These are phyloP conservation scores for Penicillium paxilli DNA, from an alignment of 495 filamentous ascomycete genomes.

Conservation along the genomic window DNA sequence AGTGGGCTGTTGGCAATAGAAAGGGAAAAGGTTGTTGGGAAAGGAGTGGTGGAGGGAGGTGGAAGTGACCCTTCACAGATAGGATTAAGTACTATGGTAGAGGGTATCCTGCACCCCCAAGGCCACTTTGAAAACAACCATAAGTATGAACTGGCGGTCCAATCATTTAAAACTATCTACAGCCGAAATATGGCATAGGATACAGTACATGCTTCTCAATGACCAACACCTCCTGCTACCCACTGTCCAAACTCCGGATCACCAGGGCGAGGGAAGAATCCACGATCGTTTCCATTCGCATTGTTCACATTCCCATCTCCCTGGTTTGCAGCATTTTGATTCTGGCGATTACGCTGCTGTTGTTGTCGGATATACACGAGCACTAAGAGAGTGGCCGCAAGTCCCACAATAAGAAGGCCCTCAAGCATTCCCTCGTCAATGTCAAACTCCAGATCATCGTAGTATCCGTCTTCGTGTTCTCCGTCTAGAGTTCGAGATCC, in stretches of 20 bases:
- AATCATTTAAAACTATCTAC: conserved; percentile 11
- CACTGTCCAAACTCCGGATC: conserved; percentile 73
- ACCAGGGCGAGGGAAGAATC: conserved; percentile 69
- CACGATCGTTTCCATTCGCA: conserved; percentile 47
- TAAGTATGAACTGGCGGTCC: too few relatives aligned
- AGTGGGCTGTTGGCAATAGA: neutral
- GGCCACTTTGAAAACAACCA: too few relatives aligned
- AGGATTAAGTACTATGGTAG: too few relatives aligned
- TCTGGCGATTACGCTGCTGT: conserved; percentile 55
- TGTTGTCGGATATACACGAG: conserved; percentile 82
- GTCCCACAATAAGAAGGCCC: conserved; percentile 75
- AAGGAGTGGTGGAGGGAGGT: neutral
- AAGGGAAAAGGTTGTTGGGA: neutral
- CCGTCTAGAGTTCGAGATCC: conserved; percentile 51
- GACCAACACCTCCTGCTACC: conserved; percentile 74
- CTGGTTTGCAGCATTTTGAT: conserved; percentile 34
- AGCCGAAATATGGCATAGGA: conserved; percentile 13
- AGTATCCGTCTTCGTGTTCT: conserved; percentile 61
- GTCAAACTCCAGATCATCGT: conserved; percentile 59
- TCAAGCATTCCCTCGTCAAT: conserved; percentile 80
- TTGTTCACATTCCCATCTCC: conserved; percentile 22
- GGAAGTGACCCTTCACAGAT: too few relatives aligned
- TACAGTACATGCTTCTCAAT: conserved; percentile 60
- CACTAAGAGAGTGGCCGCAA: conserved; percentile 72
- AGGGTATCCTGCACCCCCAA: too few relatives aligned